Evolutionary conservation across 2,329 filamentous ascomycete species (phyloP), one percentile per base, ranked within the genome.

Genomic region (Aspergillus eucalypticola): DNA sequence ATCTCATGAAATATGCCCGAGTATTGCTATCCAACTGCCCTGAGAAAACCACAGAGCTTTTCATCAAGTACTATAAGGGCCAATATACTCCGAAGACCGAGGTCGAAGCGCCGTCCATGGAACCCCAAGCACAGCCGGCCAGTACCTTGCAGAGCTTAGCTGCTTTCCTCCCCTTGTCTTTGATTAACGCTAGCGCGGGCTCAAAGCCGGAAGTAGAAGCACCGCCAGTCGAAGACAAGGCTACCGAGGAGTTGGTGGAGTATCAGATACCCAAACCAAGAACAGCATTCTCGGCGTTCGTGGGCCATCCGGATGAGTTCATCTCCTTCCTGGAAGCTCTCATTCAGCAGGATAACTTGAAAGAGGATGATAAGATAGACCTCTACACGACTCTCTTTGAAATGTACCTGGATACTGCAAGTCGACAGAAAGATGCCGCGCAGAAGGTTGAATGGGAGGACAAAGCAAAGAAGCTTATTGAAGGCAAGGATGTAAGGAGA

Each of bases 311-410:
- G 0, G 86, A 93, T 60, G 88, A 97, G 70, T 98, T 99, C 68
- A 94, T 98, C 63, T 81, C 87, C 15, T 99, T 99, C 72, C 82
- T 99, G 0, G 94, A 99, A 76, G 92, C 92, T 5, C 93, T 94
- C 62, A 84, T 96, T 5, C 81, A 88, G 53, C 88, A 92, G 60
- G 82, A 87, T 19, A 83, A 85, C 21, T 76, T 96, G n/a, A 87
- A 86, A 19, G 83, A 90, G 38, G 84, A 87, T 8, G 90, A 97
- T 72, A 90, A 88, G 64, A 85, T 89, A 1, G 96, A 99, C 74
- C 83, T 99, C 15, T 95, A 95, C 71, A 98, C 94, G 0, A 97
- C 96, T 0, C 76, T 99, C 13, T 98, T 99, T 71, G 96, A 99
- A 75, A 98, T 99, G 90, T 99, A 98, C 72, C 81, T 99, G 8